These are phyloP conservation scores for Sporisorium reilianum DNA, from an alignment of 1,284 basidiomycete species.

Conservation along the genomic window DNA sequence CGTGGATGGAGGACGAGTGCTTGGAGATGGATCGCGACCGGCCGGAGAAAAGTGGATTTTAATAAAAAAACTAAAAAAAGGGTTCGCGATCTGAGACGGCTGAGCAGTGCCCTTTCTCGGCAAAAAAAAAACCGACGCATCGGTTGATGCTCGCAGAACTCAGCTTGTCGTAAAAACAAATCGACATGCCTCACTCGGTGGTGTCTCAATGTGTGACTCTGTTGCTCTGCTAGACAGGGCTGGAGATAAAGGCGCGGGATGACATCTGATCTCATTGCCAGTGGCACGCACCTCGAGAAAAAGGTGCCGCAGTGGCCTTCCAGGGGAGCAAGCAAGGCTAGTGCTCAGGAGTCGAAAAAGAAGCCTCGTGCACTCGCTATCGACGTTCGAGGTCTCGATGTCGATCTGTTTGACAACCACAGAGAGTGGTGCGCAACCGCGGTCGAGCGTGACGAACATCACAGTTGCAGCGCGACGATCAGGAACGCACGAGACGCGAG, in stretches of 20 bases:
- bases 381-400: background rate
- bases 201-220: background rate
- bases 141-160: background rate
- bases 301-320: no score
- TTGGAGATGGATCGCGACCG: no score
- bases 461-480: background rate
- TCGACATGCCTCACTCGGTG: background rate
- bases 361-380: no score
- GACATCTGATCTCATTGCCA: no score
- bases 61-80: background rate
- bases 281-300: background rate
- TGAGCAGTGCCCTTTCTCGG: background rate
- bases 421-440: background rate
- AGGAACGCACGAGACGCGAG: background rate
- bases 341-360: no score
- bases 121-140: background rate
- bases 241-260: no score
- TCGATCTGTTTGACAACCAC: background rate
- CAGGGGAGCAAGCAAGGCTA: no score
- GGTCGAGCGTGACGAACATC: background rate
- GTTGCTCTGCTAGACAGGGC: no score
- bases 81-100: background rate
- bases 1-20: background rate
- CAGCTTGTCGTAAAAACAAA: background rate
- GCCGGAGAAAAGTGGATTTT: background rate